A percentile compares a stretch with the other conserved stretches of the same genome.
These are phyloP conservation scores for Pascua sp. DNA, from an alignment of 1,284 basidiomycete species.

Conservation along the genomic window DNA sequence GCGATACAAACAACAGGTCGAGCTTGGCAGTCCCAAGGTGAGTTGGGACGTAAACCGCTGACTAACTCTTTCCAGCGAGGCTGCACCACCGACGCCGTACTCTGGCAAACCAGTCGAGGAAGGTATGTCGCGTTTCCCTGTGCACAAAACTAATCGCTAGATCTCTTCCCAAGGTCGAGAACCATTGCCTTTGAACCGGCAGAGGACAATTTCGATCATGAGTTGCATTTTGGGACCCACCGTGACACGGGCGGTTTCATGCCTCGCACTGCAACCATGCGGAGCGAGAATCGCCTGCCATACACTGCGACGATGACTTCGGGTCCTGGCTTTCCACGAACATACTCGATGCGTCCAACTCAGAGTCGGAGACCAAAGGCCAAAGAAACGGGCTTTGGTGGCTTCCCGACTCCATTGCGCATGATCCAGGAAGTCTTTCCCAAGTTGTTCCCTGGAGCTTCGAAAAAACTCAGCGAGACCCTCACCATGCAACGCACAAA, in stretches of 20 bases:
- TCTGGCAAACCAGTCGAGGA: neutral
- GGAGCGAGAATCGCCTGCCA: slow-evolving; percentile 31
- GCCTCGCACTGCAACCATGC: slow-evolving; percentile 40
- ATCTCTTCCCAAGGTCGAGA: slow-evolving; percentile 54
- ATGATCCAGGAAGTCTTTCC: slow-evolving; percentile 56
- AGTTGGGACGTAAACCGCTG: too few relatives aligned
- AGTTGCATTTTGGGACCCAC: slow-evolving; percentile 6
- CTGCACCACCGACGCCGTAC: neutral
- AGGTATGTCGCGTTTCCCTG: neutral
- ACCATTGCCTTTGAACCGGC: slow-evolving; percentile 59
- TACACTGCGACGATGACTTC: slow-evolving; percentile 23
- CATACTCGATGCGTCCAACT: slow-evolving; percentile 46
- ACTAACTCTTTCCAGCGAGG: too few relatives aligned
- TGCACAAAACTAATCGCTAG: slow-evolving; percentile 12
- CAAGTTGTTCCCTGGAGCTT: slow-evolving; percentile 59
- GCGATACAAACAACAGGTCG: too few relatives aligned
- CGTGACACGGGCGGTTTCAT: slow-evolving; percentile 25
- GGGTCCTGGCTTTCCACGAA: slow-evolving; percentile 37
- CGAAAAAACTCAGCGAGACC: slow-evolving; percentile 58
- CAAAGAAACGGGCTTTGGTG: slow-evolving; percentile 61
- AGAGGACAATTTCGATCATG: slow-evolving; percentile 26
- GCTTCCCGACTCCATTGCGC: slow-evolving; percentile 78
- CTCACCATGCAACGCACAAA: slow-evolving; percentile 70
- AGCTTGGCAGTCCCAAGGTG: too few relatives aligned
- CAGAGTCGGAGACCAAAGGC: slow-evolving; percentile 33